These are phyloP conservation scores for Rhododendron vialii DNA, from an alignment of 148 eudicot species.

Conservation along the genomic window DNA sequence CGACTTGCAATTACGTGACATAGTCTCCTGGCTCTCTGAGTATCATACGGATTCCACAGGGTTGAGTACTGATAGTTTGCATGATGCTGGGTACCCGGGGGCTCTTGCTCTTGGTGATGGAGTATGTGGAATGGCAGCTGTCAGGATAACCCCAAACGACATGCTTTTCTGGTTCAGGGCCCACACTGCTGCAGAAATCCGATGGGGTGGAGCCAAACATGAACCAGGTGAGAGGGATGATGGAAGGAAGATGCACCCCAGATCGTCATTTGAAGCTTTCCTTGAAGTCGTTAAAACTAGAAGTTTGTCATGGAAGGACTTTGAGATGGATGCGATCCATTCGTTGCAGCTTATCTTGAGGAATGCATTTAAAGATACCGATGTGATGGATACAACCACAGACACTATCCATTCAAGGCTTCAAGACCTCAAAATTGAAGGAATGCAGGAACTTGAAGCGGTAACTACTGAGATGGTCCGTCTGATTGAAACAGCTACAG, in stretches of 20 bases:
- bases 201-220: constrained; percentile 96
- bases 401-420: constrained; percentile 52
- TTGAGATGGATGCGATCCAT: constrained; percentile 96
- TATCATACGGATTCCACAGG: constrained; percentile 86
- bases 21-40: constrained; percentile 68
- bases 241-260: constrained; percentile 77
- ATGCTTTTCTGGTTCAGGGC: constrained; percentile 97
- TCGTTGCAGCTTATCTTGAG: constrained; percentile 90
- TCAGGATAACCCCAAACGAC: constrained; percentile 54
- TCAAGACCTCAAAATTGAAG: constrained; percentile 61
- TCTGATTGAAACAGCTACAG: constrained; percentile 88
- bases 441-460: constrained; percentile 66
- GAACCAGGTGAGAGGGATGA: constrained; percentile 68
- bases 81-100: constrained; percentile 89
- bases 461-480: constrained; percentile 96
- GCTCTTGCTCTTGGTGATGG: constrained; percentile 63
- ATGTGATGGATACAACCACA: constrained; percentile 36
- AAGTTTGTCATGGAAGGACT: constrained; percentile 90
- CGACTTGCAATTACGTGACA: constrained; percentile 61
- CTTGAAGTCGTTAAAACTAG: constrained; percentile 82
- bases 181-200: constrained; percentile 72
- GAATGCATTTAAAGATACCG: constrained; percentile 58
- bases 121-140: constrained; percentile 94
- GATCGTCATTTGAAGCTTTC: constrained; percentile 93
- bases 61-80: constrained; percentile 83